Conservation (phyloP, 1,284 basidiomycete genomes). For the Ganoderma boninense region DNA sequence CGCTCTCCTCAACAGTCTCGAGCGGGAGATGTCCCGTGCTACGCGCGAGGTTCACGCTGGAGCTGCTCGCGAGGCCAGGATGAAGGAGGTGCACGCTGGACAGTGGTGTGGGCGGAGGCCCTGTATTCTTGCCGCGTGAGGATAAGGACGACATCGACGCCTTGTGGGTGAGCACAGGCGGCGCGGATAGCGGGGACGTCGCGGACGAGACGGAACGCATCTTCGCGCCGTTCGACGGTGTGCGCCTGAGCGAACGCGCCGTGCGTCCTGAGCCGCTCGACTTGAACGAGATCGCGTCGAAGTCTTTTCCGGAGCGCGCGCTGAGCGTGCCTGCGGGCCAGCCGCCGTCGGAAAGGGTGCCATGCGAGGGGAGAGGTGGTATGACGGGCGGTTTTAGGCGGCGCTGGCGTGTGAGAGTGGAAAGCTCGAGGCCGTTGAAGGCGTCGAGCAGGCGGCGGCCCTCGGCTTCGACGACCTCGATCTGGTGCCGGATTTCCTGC, state of each 20-base stretch:
- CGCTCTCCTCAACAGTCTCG: constrained; percentile 58
- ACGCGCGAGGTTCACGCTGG: constrained; percentile 54
- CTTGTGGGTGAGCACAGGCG: constrained; percentile 50
- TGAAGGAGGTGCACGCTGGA: constrained; percentile 35
- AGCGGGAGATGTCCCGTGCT: constrained; percentile 59
- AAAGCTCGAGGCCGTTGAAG: constrained; percentile 78
- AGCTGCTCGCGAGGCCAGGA: constrained; percentile 49
- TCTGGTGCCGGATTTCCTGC: constrained; percentile 69
- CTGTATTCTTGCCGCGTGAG: constrained; percentile 43
- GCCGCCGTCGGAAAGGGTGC: constrained; percentile 26
- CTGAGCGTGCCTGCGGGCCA: constrained; percentile 30
- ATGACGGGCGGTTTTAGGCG: constrained; percentile 48
- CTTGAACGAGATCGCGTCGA: constrained; percentile 56
- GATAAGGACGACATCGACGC: constrained; percentile 58
- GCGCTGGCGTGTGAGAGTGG: constrained; percentile 59
- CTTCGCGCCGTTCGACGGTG: constrained; percentile 46
- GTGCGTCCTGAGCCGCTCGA: constrained; percentile 61
- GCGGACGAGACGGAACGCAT: constrained; percentile 42
- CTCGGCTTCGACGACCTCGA: constrained; percentile 72
- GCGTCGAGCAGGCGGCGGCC: constrained; percentile 73
- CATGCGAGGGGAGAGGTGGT: constrained; percentile 31
- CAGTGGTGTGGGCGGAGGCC: constrained; percentile 19
- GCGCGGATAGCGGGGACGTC: constrained; percentile 38
- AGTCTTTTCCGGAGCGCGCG: constrained; percentile 40
- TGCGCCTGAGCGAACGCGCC: constrained; percentile 47